Conservation (phyloP, 202 grass and related monocot genomes). For the Elaeis oleifera region DNA sequence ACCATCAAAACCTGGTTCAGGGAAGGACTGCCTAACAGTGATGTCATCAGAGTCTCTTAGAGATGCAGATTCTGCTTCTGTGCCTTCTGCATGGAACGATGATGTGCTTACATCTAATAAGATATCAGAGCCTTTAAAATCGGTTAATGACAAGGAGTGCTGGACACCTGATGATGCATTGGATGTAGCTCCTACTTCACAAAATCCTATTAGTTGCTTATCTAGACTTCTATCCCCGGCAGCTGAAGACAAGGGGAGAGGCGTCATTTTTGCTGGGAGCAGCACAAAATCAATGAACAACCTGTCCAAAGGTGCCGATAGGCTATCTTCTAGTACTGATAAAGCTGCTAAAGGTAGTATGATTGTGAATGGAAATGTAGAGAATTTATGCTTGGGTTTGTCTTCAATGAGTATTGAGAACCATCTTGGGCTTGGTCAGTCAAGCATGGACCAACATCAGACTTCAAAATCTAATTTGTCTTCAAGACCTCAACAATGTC, state of each 20-base stretch:
- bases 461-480: slow-evolving; percentile 20
- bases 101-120: slow-evolving; percentile 35
- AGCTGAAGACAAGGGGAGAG: slow-evolving; percentile 37
- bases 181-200: slow-evolving; percentile 18
- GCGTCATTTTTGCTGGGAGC: neutral
- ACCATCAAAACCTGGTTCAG: slow-evolving; percentile 49
- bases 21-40: slow-evolving; percentile 38
- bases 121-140: slow-evolving; percentile 19
- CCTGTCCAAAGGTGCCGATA: slow-evolving; percentile 17
- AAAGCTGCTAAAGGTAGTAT: slow-evolving; percentile 23
- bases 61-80: slow-evolving; percentile 52
- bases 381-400: slow-evolving; percentile 35
- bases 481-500: slow-evolving; percentile 10
- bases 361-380: slow-evolving; percentile 20
- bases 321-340: slow-evolving; percentile 18
- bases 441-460: slow-evolving; percentile 23
- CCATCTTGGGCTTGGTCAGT: slow-evolving; percentile 32
- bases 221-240: slow-evolving; percentile 20
- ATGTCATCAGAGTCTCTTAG: slow-evolving; percentile 22
- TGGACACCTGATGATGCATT: slow-evolving; percentile 20
- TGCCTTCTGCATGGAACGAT: slow-evolving; percentile 78
- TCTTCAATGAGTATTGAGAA: slow-evolving; percentile 53
- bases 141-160: neutral
- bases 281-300: slow-evolving; percentile 10
- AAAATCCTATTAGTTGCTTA: slow-evolving; percentile 23